These are phyloP conservation scores for Phytophthora macrochlamydospora DNA, from an alignment of 352 stramenopile genomes.

Conservation along the genomic window DNA sequence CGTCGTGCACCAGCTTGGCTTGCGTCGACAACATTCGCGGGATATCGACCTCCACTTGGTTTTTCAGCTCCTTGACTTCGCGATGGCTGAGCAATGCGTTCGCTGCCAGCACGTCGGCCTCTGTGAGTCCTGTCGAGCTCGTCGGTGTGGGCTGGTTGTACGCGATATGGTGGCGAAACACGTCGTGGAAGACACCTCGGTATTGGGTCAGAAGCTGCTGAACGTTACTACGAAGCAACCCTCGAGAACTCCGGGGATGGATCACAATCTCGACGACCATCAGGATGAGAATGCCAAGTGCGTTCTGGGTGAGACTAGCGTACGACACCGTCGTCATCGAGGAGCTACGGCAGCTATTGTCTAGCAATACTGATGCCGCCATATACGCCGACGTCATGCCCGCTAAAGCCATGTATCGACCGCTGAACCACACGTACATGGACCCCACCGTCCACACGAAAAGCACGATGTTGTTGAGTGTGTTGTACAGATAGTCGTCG, in stretches of 20 bases:
- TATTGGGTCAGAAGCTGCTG: constrained; percentile 57
- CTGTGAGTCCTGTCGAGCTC: constrained; percentile 13
- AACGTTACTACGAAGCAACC: constrained; percentile 65
- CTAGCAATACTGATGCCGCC: constrained; percentile 62
- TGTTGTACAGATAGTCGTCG: constrained; percentile 51
- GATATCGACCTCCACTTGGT: constrained; percentile 42
- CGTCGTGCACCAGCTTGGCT: constrained; percentile 49
- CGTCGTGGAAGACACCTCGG: constrained; percentile 43
- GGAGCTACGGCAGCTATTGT: constrained; percentile 47
- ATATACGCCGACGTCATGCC: constrained; percentile 78
- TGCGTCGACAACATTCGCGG: constrained; percentile 52
- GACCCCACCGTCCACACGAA: constrained; percentile 69
- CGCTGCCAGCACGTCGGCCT: constrained; percentile 34
- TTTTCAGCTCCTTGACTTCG: constrained; percentile 47
- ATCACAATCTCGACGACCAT: constrained; percentile 69
- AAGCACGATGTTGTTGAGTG: constrained; percentile 68
- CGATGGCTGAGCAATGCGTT: constrained; percentile 32
- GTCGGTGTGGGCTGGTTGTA: constrained; percentile 20
- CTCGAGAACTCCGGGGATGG: constrained; percentile 54
- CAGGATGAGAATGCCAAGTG: constrained; percentile 70
- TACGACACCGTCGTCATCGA: constrained; percentile 57
- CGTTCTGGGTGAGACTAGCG: constrained; percentile 69
- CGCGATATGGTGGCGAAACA: constrained; percentile 71
- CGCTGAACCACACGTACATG: constrained; percentile 80
- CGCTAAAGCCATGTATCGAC: constrained; percentile 52